Evolutionary conservation across 306 rosid species (phyloP), one percentile per base, ranked within the genome.

Genomic region (Canavalia ensiformis): DNA sequence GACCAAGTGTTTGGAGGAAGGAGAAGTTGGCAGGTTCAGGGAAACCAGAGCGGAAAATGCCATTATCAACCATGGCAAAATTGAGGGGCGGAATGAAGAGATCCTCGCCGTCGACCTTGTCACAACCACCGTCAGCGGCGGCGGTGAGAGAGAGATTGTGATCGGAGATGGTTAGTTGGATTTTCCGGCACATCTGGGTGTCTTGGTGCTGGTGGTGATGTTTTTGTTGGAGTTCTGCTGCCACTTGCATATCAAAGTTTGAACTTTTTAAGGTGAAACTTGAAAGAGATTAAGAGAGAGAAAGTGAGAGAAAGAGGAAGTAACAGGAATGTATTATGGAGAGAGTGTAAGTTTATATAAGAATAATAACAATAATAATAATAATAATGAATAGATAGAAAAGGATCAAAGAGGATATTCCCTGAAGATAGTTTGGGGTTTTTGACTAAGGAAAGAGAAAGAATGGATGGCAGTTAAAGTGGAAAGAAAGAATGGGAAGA

Each of bases 41-140:
- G 84, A 96, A 96, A 39, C 99, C 99, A 35, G 98, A 96, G 72
- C 99, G 86, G 87, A 93, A 96, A 90, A 96, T 88, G 97, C 98
- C 98, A 30, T 88, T 88, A 76, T 96, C 99, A 47, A 96, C 99
- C 88, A 91, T 82, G 34, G 99, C 74, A 79, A 96, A 96, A 95
- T 96, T 96, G 82, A 94, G 88, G 18, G 99, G 98, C n/a, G 97
- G 99, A 8, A 86, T 51, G 80, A 87, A 91, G 70, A 82, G 86
- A 79, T 86, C 91, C 44, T 96, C 97, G 4, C 84, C 92, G n/a
- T 86, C 51, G 11, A 80, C 31, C 39, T 7, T 42, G n/a, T 50
- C 70, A 31, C 55, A 75, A 65, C 0, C 71, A 25, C 8, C 75
- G 3, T 8, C 81, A 11, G 13, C 85, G 3, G 5, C 39, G 74